These are phyloP conservation scores for Penicillium tannophilum DNA, from an alignment of 495 filamentous ascomycete species.

Conservation along the genomic window DNA sequence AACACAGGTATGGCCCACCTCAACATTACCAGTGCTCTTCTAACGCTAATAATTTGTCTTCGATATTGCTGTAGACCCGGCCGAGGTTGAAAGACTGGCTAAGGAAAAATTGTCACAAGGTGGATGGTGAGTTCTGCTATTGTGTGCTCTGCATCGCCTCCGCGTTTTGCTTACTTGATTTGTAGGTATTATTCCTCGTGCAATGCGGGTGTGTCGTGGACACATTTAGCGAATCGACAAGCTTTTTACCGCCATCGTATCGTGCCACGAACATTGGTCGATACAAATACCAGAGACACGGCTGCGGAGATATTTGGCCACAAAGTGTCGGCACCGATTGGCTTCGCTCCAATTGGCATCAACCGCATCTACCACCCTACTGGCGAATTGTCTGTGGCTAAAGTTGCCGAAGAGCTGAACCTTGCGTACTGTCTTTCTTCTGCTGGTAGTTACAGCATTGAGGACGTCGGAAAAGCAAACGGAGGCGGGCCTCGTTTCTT, in stretches of 20 bases:
- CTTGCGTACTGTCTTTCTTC: slow-evolving; percentile 60
- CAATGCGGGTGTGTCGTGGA: slow-evolving; percentile 66
- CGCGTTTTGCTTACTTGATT: background rate
- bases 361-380: slow-evolving; percentile 64
- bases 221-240: slow-evolving; percentile 67
- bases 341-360: slow-evolving; percentile 68
- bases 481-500: slow-evolving; percentile 55
- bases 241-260: slow-evolving; percentile 70
- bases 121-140: slow-evolving; percentile 14
- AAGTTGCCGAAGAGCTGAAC: slow-evolving; percentile 57
- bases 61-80: slow-evolving; percentile 9
- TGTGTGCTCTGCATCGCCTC: background rate
- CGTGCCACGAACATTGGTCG: slow-evolving; percentile 62
- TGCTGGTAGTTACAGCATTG: slow-evolving; percentile 58
- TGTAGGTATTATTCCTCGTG: slow-evolving; percentile 62
- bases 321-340: slow-evolving; percentile 58
- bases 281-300: slow-evolving; percentile 62
- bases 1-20: slow-evolving; percentile 7
- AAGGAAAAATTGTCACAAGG: slow-evolving; percentile 17
- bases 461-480: slow-evolving; percentile 61
- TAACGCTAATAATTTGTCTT: background rate
- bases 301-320: slow-evolving; percentile 63
- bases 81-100: slow-evolving; percentile 14
- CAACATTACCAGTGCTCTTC: background rate
- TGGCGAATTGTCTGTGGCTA: slow-evolving; percentile 60